Evolutionary conservation across 2,329 filamentous ascomycete species (phyloP), one percentile per base, ranked within the genome.

Genomic region (Ophiocordyceps camponoti-saundersi): DNA sequence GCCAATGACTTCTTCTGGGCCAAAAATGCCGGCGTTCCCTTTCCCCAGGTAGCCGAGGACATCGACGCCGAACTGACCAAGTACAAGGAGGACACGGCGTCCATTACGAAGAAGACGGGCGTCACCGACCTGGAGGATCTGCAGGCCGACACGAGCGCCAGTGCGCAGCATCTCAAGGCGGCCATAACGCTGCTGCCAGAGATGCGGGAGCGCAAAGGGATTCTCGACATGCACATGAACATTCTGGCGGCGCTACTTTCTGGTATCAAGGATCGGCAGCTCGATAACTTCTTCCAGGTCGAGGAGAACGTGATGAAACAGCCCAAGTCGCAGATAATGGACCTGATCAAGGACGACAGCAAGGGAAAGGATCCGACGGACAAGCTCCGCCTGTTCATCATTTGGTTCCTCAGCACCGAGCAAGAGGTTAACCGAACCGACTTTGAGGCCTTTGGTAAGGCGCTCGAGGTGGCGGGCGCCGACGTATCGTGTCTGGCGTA

Each of bases 171-270:
- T 61, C 74, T 98, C 43, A 98, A 96, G 65, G 87, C 89, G 3
- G 93, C 90, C 13, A 95, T 98, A 56, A 94, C 90, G 0, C 69
- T 95, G 21, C 71, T 98, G 15, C 93, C 92, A 0, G 90, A 96
- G 62, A 72, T 98, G 53, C 75, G 88, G 52, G 92, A 96, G 63
- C 80, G 92, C 49, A 98, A 98, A 61, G 80, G 82, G n/a, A 76
- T 82, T 20, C 75, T 98, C 6, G 92, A 95, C 60, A 96, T 95
- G 85, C 92, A 98, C 62, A 98, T 98, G 92, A 95, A 94, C 60
- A 95, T 96, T 49, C 73, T 93, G 3, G 90, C 89, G 1, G 85
- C 86, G 1, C 61, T 80, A 3, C 59, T 80, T 40, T 72, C 68
- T 0, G 89, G 88, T 1, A 95, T 96, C 63, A 95, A 96, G 61